Evolutionary conservation across 441 rosid genomes (phyloP).

Genomic region (Pelargonium australe): DNA sequence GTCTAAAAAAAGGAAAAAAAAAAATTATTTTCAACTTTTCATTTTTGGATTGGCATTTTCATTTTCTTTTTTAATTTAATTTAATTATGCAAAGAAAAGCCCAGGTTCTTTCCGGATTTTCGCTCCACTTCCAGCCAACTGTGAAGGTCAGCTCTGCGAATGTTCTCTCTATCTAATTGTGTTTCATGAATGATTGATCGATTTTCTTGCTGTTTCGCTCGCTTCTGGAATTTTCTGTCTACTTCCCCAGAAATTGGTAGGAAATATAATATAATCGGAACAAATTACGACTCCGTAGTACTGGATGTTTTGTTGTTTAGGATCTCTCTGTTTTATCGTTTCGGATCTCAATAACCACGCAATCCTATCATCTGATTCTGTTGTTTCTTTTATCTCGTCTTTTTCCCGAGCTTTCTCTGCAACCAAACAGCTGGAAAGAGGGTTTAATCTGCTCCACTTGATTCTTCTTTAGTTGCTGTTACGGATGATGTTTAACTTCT

Average conservation of each 20-base stretch:
- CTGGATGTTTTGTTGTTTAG: too few species aligned
- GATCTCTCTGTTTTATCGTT: too few species aligned
- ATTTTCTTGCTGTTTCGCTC: not conserved
- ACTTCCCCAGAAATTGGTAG: not conserved
- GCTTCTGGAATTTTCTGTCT: not conserved
- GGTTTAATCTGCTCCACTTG: not conserved
- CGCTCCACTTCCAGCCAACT: not conserved
- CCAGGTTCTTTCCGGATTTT: not conserved
- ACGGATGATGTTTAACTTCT: not conserved
- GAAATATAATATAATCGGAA: not conserved
- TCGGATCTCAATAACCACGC: too few species aligned
- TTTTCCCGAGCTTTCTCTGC: not conserved
- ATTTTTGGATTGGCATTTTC: not conserved
- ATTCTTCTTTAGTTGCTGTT: not conserved
- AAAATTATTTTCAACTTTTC: not conserved
- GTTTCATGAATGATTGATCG: not conserved
- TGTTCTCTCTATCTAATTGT: not conserved
- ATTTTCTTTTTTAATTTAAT: not conserved
- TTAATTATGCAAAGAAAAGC: not conserved
- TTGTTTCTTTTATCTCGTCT: not conserved
- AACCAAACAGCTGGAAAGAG: slow-evolving; percentile 1
- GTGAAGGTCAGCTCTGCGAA: slow-evolving; percentile 1
- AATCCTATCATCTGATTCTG: not conserved
- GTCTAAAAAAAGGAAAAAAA: not conserved
- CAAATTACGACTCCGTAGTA: not conserved